Conservation (phyloP, 306 rosid species). For the Cajanus cajan region DNA sequence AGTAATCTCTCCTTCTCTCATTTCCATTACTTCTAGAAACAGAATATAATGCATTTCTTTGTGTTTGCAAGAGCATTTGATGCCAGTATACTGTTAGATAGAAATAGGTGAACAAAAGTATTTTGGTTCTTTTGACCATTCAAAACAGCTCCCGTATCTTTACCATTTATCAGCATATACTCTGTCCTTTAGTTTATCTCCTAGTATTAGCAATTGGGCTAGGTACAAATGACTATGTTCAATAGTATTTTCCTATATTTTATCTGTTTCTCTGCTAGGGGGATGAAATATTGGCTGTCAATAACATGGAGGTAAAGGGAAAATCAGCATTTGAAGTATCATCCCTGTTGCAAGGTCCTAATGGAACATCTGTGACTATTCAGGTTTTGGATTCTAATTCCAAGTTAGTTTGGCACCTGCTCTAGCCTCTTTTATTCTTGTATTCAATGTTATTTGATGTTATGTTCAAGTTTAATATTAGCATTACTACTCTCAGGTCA, state of each 20-base stretch:
- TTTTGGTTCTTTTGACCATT: not conserved
- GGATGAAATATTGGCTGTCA: slow-evolving; percentile 89
- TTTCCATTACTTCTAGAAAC: slow-evolving; percentile 15
- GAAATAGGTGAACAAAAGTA: not conserved
- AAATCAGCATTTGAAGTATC: slow-evolving; percentile 94
- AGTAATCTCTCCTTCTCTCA: not conserved
- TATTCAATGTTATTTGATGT: not conserved
- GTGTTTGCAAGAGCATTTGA: slow-evolving; percentile 2
- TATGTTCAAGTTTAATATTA: slow-evolving; percentile 34
- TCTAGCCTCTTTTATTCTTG: slow-evolving; percentile 32
- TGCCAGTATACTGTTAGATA: not conserved
- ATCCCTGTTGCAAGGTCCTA: slow-evolving; percentile 86
- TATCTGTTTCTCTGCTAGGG: slow-evolving; percentile 53
- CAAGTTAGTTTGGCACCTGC: slow-evolving; percentile 38
- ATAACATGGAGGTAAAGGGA: slow-evolving; percentile 69
- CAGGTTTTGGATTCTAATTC: slow-evolving; percentile 71
- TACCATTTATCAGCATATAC: not conserved
- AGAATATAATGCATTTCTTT: not conserved
- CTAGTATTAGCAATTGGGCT: not conserved
- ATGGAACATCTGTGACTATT: slow-evolving; percentile 78
- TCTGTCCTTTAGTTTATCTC: not conserved
- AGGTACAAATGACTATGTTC: not conserved
- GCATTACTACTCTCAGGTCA: slow-evolving; percentile 56
- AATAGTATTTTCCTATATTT: not conserved
- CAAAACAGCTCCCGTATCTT: not conserved